Percentiles rank a stretch among this genome's conserved stretches.
phyloP scores from a whole-genome alignment of 2,329 filamentous ascomycete genomes.

The Neofusicoccum umdonicola region DNA sequence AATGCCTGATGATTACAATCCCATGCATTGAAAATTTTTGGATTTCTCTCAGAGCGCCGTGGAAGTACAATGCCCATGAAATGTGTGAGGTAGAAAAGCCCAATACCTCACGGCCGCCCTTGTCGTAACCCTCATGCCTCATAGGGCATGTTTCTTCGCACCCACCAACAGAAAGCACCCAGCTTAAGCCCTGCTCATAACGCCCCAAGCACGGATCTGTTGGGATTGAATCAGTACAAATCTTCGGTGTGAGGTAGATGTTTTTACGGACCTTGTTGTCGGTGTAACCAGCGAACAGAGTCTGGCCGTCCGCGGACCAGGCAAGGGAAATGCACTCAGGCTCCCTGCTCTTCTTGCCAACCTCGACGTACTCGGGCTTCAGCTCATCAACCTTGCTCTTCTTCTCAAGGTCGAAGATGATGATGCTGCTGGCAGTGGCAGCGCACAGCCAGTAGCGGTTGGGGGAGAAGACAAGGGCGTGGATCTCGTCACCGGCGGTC shows the following conservation, averaged over 20 bases:
- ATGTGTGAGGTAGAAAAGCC: slow-evolving; percentile 17
- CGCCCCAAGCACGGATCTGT: slow-evolving; percentile 41
- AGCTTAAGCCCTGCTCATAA: slow-evolving; percentile 42
- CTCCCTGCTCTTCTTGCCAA: slow-evolving; percentile 98
- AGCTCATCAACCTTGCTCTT: slow-evolving; percentile 99
- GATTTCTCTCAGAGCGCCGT: slow-evolving; percentile 43
- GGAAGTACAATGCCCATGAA: slow-evolving; percentile 31
- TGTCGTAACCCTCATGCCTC: slow-evolving; percentile 18
- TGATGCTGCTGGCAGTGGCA: slow-evolving; percentile 94
- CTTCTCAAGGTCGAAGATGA: slow-evolving; percentile 99
- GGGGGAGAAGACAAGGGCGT: slow-evolving; percentile 99
- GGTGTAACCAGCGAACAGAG: slow-evolving; percentile 98
- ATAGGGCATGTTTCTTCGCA: slow-evolving; percentile 14
- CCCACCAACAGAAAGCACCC: slow-evolving; percentile 22
- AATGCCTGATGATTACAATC: slow-evolving; percentile 17
- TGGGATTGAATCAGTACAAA: background rate
- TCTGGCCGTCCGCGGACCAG: slow-evolving; percentile 98
- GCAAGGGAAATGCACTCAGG: slow-evolving; percentile 97
- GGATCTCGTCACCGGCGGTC: slow-evolving; percentile 99
- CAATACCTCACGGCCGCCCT: slow-evolving; percentile 18
- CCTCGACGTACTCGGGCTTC: slow-evolving; percentile 94
- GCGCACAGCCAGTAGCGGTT: slow-evolving; percentile 99
- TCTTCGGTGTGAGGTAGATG: too few relatives aligned
- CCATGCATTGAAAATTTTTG: slow-evolving; percentile 41
- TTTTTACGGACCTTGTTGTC: slow-evolving; percentile 70